Evolutionary conservation across 176 grass and related monocot species (phyloP).

Genomic region (Ananas comosus): DNA sequence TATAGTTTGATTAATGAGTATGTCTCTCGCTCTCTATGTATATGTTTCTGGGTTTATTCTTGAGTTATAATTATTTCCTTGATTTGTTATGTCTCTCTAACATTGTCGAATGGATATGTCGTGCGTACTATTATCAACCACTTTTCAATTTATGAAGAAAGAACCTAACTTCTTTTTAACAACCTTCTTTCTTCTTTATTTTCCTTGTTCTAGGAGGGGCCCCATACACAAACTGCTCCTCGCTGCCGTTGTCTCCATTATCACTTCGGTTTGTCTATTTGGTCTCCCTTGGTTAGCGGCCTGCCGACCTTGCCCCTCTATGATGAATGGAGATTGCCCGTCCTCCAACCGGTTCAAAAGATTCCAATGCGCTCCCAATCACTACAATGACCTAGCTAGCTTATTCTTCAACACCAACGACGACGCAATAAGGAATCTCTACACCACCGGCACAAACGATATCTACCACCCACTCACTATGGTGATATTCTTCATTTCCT

Average conservation of each 20-base stretch:
- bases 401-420: constrained; percentile 90
- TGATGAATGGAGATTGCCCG: constrained; percentile 27
- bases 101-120: neutral
- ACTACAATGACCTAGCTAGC: constrained; percentile 93
- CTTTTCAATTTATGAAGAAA: too few relatives aligned
- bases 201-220: constrained; percentile 48
- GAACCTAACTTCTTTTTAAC: too few relatives aligned
- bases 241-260: constrained; percentile 47
- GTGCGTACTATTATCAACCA: neutral
- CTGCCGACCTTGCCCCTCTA: constrained; percentile 56
- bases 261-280: constrained; percentile 54
- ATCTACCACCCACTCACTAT: constrained; percentile 62
- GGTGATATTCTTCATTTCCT: constrained; percentile 51
- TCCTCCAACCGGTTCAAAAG: constrained; percentile 50
- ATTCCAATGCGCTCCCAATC: constrained; percentile 57
- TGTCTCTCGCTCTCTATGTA: neutral
- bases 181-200: neutral
- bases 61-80: neutral
- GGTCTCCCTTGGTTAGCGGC: constrained; percentile 67
- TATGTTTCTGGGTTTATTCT: neutral
- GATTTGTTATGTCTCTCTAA: too few relatives aligned
- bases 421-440: constrained; percentile 85
- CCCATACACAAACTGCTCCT: constrained; percentile 51
- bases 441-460: constrained; percentile 57
- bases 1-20: constrained; percentile 76